Percentiles rank a stretch among this genome's conserved stretches.
Evolutionary conservation across 208 protist genomes (phyloP).

Genomic region (Wallacemonas collosoma): DNA sequence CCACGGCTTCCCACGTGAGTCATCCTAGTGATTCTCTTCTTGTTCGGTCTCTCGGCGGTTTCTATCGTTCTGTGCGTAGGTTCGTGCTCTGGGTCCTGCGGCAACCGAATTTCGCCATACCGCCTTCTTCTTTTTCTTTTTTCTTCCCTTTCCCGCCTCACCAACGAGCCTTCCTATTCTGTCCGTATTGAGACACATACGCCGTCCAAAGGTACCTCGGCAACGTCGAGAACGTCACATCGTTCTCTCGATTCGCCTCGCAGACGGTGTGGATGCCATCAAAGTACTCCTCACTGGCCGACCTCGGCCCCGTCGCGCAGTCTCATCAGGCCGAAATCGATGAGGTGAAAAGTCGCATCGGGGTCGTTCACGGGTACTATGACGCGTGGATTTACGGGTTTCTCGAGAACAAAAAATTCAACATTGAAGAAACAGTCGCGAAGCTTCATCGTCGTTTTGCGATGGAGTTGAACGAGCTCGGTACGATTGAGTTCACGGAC

Average conservation of each 20-base stretch:
- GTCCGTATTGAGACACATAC: too few relatives aligned
- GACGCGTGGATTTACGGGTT: conserved; percentile 81
- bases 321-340: conserved; percentile 59
- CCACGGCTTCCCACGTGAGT: too few relatives aligned
- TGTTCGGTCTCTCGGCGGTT: too few relatives aligned
- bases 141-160: too few relatives aligned
- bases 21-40: too few relatives aligned
- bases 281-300: conserved; percentile 42
- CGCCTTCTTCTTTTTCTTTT: too few relatives aligned
- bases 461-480: conserved; percentile 66
- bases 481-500: conserved; percentile 52
- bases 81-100: too few relatives aligned
- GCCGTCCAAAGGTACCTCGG: too few relatives aligned
- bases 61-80: too few relatives aligned
- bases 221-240: neutral
- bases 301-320: conserved; percentile 53
- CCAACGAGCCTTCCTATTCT: too few relatives aligned
- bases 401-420: conserved; percentile 82
- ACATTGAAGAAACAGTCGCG: conserved; percentile 64
- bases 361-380: conserved; percentile 53
- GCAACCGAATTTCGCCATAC: too few relatives aligned
- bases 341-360: conserved; percentile 53
- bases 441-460: conserved; percentile 66
- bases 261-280: conserved; percentile 12
- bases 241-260: neutral